Base-by-base conservation (phyloP, 1,284 basidiomycete genomes). In the Rhodotorula sp. region DNA sequence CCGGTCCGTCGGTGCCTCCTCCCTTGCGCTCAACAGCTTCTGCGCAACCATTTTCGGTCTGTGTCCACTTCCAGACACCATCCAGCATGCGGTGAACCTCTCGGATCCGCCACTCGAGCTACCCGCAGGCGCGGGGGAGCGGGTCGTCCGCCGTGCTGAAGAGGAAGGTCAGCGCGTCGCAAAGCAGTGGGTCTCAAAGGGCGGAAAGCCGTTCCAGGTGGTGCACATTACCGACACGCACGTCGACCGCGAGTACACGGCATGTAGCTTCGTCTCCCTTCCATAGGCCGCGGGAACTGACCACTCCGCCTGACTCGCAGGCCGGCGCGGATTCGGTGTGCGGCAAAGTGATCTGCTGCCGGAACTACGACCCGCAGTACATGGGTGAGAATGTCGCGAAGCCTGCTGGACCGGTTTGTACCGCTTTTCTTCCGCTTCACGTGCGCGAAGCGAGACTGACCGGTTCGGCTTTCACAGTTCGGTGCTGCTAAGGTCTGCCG, bases 271-370 rank as follows among this genome's bases (percentile, higher is more conserved):
- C 36, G 25, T 22, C 22, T 39, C 44, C n/a, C n/a, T 17, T 4
- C 29, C 22, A 6, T 17, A 25, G 8, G 25, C 22, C 29, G 15
- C 27, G 27, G 32, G 7, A 7, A 3, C 41, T 63, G 22, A 44
- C 39, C 29, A 0, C 5, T 29, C 19, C 15, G 3, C 27, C 3
- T 32, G 0, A n/a, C n/a, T n/a, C 8, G 25, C 62, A 79, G 78
- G 64, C 72, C 39, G 87, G 87, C 21, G 78, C 87, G 1, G 85
- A 87, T 56, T 84, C 84, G 7, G 82, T 83, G 55, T 88, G 87
- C 80, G 86, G 84, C 25, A 87, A 87, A 74, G 84, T 85, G 10
- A 85, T 88, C 34, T 88, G 87, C 77, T 88, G 87, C 82, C 73
- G 82, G 81, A 19, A 72, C 27, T 75, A 78, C 48, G 76, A 74